Percentiles rank a stretch among this genome's conserved stretches.
Evolutionary conservation across 768 basidiomycete genomes (phyloP).

Genomic region (Suillus bovinus): DNA sequence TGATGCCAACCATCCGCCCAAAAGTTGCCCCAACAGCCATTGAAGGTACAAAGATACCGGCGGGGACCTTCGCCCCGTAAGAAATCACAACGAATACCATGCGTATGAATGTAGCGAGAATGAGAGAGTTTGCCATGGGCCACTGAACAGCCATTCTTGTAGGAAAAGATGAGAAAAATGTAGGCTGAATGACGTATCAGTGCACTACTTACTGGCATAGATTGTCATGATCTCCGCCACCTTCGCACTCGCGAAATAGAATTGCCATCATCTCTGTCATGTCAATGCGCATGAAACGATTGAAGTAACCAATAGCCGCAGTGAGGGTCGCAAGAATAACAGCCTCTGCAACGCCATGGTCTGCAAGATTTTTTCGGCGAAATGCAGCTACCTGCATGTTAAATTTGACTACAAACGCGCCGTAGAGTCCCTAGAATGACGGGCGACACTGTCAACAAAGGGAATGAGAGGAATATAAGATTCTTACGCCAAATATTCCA

Average conservation of each 20-base stretch:
- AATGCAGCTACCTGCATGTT: slow-evolving; percentile 95
- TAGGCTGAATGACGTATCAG: background rate
- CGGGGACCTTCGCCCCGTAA: slow-evolving; percentile 96
- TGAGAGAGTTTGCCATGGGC: slow-evolving; percentile 90
- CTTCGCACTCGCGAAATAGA: slow-evolving; percentile 94
- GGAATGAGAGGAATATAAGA: background rate
- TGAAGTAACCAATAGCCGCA: slow-evolving; percentile 90
- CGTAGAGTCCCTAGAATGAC: slow-evolving; percentile 81
- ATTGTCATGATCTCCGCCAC: slow-evolving; percentile 86
- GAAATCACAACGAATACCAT: slow-evolving; percentile 86
- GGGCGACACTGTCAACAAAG: slow-evolving; percentile 8
- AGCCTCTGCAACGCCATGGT: slow-evolving; percentile 87
- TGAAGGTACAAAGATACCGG: slow-evolving; percentile 97
- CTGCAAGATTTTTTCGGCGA: slow-evolving; percentile 83
- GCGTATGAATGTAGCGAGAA: slow-evolving; percentile 89
- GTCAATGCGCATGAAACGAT: slow-evolving; percentile 92
- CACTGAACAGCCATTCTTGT: slow-evolving; percentile 85
- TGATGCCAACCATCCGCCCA: slow-evolving; percentile 94
- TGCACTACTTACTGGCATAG: slow-evolving; percentile 83
- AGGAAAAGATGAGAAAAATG: slow-evolving; percentile 11
- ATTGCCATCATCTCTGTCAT: slow-evolving; percentile 98
- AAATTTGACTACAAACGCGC: slow-evolving; percentile 96
- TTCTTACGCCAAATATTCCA: slow-evolving; percentile 88
- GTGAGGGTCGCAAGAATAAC: slow-evolving; percentile 85
- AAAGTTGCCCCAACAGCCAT: slow-evolving; percentile 99